Evolutionary conservation across 73 alveolate genomes (phyloP), one percentile per base, ranked within the genome.

Genomic region (Blepharisma japonicum): DNA sequence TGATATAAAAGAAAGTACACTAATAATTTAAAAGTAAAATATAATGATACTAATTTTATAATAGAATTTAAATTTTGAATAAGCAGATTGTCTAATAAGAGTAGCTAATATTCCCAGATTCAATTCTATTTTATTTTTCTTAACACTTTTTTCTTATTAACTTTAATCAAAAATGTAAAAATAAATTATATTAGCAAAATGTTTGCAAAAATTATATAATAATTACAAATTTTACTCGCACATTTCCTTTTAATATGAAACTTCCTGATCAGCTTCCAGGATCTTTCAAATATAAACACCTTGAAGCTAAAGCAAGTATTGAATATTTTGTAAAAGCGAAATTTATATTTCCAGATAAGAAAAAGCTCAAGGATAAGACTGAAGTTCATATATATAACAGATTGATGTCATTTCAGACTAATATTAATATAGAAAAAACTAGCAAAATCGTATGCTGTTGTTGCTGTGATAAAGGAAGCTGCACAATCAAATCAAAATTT

Each of bases 401-500:
- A 61, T 25, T 25, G 18, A 8, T 20, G 0, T 61, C 18, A 20
- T n/a, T 18, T 2, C 18, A 61, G 2, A 14, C 4, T 0, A 25
- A 39, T 14, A n/a, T 25, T 18, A 20, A n/a, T 18, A 1, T 18
- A 14, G 11, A 61, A 20, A 61, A 20, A n/a, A 18, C 39, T 25
- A 39, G 47, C 18, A n/a, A 20, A 8, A 18, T 61, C 3, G 23
- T 14, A 61, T 14, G 47, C 5, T 61, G 2, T n/a, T 61, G 48
- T 5, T 61, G 74, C 23, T n/a, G n/a, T 5, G 47, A 61, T 20
- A 61, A 61, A 61, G 74, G 74, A 8, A 9, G 47, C 18, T 61
- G 74, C 46, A 14, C n/a, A 61, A 25, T 61, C 4, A 61, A 25
- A 8, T 8, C 46, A 14, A 9, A n/a, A 14, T 61, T 18, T 61